phyloP scores from a whole-genome alignment of 345 rosid genomes.

The Tarenaya hassleriana region DNA sequence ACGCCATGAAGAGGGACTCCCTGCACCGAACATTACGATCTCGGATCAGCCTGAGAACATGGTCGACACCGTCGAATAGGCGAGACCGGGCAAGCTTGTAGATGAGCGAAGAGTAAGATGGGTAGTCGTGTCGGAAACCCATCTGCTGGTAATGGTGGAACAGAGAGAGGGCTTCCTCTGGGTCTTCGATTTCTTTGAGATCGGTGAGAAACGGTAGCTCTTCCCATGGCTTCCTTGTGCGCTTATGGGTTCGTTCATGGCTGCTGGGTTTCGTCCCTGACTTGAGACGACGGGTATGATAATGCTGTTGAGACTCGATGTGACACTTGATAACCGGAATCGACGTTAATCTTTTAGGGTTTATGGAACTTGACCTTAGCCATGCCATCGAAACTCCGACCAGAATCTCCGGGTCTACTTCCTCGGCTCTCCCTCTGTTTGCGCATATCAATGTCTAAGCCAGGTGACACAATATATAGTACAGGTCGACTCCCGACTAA shows the following conservation, averaged over 20 bases:
- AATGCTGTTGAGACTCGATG: constrained; percentile 20
- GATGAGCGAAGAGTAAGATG: constrained; percentile 71
- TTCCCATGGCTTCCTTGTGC: constrained; percentile 27
- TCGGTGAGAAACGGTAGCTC: constrained; percentile 43
- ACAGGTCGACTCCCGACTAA: no score
- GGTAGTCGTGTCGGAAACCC: constrained; percentile 71
- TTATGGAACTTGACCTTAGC: no score
- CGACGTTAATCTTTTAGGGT: constrained; percentile 1
- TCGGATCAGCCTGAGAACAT: constrained; percentile 37
- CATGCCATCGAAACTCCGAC: no score
- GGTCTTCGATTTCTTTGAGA: constrained; percentile 44
- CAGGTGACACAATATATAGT: no score
- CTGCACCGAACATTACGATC: constrained; percentile 44
- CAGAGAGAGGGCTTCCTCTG: constrained; percentile 66
- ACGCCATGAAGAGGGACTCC: constrained; percentile 58
- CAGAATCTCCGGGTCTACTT: no score
- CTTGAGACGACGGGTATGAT: constrained; percentile 26
- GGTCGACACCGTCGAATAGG: constrained; percentile 51
- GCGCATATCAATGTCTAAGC: no score
- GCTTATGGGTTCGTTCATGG: constrained; percentile 23
- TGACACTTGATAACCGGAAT: neutral
- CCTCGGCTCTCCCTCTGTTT: no score
- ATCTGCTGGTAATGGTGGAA: constrained; percentile 43
- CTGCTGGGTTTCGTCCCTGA: constrained; percentile 29
- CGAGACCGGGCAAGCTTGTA: constrained; percentile 69